Conservation (phyloP, 306 rosid species). For the Vigna radiata region DNA sequence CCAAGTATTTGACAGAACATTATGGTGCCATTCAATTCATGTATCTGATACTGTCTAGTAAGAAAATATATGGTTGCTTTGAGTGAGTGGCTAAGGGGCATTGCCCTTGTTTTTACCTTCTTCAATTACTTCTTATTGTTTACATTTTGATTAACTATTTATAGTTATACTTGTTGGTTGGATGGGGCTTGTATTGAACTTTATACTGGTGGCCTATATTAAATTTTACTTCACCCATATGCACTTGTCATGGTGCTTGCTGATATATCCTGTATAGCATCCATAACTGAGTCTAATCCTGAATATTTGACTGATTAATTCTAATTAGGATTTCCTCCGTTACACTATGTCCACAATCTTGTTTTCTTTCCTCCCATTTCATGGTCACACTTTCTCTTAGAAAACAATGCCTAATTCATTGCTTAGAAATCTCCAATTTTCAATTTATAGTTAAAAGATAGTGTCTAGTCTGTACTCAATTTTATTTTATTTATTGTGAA, state of each 20-base stretch:
- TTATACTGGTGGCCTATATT: neutral
- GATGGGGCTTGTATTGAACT: neutral
- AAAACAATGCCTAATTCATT: neutral
- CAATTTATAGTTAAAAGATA: neutral
- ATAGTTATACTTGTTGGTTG: neutral
- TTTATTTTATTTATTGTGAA: neutral
- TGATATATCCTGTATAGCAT: neutral
- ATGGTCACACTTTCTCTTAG: neutral
- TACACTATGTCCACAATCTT: neutral
- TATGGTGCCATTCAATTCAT: neutral
- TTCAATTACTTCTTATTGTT: neutral
- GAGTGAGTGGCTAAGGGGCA: neutral
- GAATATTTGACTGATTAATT: conserved; percentile 11
- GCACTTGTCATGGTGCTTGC: neutral
- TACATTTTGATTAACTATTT: neutral
- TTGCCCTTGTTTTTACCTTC: neutral
- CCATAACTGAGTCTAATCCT: neutral
- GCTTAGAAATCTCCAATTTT: neutral
- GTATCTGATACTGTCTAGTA: neutral
- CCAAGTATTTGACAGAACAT: neutral
- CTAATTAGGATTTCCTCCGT: conserved; percentile 4
- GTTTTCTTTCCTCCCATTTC: neutral
- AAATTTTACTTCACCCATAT: neutral
- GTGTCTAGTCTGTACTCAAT: neutral
- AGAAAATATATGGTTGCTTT: neutral